Evolutionary conservation across 768 basidiomycete species (phyloP), one percentile per base, ranked within the genome.

Genomic region (Pleurotus salmoneostramineus): DNA sequence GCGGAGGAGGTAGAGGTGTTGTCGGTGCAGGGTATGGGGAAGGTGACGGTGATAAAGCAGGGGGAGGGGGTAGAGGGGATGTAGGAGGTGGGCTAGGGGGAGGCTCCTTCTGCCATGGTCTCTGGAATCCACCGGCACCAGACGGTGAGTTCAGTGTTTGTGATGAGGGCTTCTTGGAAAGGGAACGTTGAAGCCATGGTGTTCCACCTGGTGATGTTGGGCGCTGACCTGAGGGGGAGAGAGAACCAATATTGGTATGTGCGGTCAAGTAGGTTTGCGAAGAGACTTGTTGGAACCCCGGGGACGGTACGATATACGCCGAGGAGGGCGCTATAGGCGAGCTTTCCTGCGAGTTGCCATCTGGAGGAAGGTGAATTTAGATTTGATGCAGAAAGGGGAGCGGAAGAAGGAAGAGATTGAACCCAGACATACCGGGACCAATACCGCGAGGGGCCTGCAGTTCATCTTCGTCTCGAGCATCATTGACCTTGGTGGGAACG

Each of bases 21-120:
- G 34, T 40, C n/a, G 48, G 49, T 7, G 40, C 44, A 35, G 34
- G 37, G 8, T 32, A 34, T 17, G 56, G 35, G 3, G 57, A 50
- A 59, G 63, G 52, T 60, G 47, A 5, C 54, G 58, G 7, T 54
- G 45, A 17, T 56, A 10, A 43, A 44, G 56, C 44, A 12, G 72
- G 72, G 7, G 76, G 65, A 42, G 67, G 71, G 5, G 81, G 80
- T 6, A 82, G 63, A 0, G 81, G 80, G 0, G 69, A 72, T 42
- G 67, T 67, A 3, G 80, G 81, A 0, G 82, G 78, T 11, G 81
- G 80, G 61, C 76, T 81, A 3, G 81, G 78, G 1, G 80, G 81
- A 2, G 81, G 80, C 37, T 64, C 21, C 7, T 35, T 33, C 43
- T 54, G 51, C 51, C 51, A 54, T 11, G 51, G 51, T 31, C 51